These are phyloP conservation scores for Thecaphora thlaspeos DNA, from an alignment of 1,284 basidiomycete genomes.

Conservation along the genomic window DNA sequence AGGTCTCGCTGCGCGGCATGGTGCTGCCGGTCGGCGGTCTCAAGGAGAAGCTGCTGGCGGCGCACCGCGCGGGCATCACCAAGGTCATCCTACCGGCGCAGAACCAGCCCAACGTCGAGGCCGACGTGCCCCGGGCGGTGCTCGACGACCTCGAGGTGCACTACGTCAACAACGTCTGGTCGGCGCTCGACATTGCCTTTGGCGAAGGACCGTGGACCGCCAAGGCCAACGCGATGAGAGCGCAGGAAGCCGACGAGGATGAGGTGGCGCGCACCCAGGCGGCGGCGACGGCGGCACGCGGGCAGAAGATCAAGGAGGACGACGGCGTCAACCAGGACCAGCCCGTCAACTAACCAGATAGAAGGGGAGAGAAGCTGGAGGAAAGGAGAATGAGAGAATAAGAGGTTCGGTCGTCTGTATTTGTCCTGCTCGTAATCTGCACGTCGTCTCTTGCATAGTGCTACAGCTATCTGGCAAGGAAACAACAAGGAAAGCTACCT, in stretches of 20 bases:
- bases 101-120: conserved; percentile 56
- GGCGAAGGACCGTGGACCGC: conserved; percentile 52
- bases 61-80: conserved; percentile 51
- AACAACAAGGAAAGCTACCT: too few species aligned
- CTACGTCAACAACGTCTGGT: conserved; percentile 56
- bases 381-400: too few species aligned
- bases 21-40: conserved; percentile 55
- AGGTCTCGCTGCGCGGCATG: conserved; percentile 55
- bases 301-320: conserved; percentile 19
- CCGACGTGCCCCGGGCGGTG: conserved; percentile 54
- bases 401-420: too few species aligned
- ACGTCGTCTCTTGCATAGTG: too few species aligned
- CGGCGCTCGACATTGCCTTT: conserved; percentile 53
- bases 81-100: conserved; percentile 54
- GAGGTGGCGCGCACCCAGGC: not conserved
- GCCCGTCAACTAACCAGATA: conserved; percentile 30
- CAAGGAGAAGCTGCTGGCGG: conserved; percentile 57
- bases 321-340: conserved; percentile 40
- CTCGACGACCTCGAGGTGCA: conserved; percentile 53
- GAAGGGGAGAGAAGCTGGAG: not conserved
- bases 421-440: too few species aligned
- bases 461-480: too few species aligned
- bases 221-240: conserved; percentile 46
- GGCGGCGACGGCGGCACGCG: conserved; percentile 1
- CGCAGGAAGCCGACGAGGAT: conserved; percentile 28